Base-by-base conservation (phyloP, 805 yeast genomes). In the Candida namnaoensis region DNA sequence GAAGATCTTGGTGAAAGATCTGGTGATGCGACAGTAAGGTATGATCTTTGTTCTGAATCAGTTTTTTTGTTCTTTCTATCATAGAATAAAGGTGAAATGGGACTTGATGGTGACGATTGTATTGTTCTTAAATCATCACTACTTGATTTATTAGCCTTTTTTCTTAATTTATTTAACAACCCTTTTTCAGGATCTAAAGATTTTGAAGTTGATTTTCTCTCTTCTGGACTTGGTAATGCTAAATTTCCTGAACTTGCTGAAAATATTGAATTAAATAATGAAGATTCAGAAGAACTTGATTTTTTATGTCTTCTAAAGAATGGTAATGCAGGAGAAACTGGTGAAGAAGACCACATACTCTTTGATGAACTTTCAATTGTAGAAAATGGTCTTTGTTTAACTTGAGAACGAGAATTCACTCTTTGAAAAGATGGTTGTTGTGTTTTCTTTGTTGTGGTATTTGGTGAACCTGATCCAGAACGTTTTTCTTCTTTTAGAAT, bases 271-370 rank as follows among this genome's bases (percentile, higher is more conserved):
- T 61, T 67, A 43, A 68, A 57, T 2, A 68, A 42, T 0, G 78
- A 69, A 1, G 78, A 68, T 42, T 77, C 82, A 0, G 81, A 73
- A 0, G 85, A 78, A 38, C 71, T 74, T n/a, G 82, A 72, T 43
- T 84, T 71, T 38, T 74, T 70, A 50, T 80, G 87, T 46, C 80
- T 72, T 47, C 83, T 66, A 62, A 82, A 81, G 40, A 82, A 69
- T 26, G 51, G 41, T 0, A 53, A 63, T 2, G 62, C 51, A 9
- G 63, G 58, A 0, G 67, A 58, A 0, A 64, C 59, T 2, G 69
- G 68, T 4, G 71, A 62, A 13, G 61, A 40, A 15, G 60, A 43
- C 57, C 43, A 49, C 7, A 39, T 28, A 8, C 25, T 40, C 38
- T 47, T 49, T 5, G 53, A 44, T 1, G 66, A 55, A 5, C 53